phyloP scores from a whole-genome alignment of 2,329 filamentous ascomycete species.

The Leptographium procerum region DNA sequence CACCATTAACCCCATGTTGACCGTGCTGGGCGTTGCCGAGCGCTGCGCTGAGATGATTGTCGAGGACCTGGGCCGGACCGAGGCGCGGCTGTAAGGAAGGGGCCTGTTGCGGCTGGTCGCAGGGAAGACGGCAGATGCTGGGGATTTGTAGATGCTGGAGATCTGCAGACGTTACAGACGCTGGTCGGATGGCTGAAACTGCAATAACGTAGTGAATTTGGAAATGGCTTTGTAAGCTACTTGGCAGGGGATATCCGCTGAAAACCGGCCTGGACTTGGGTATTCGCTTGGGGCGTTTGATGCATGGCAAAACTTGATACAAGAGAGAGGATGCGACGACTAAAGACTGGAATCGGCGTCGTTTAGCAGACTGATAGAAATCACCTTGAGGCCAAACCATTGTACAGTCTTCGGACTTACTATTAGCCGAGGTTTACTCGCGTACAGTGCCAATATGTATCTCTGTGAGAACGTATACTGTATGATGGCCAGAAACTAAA shows the following conservation, averaged over 20 bases:
- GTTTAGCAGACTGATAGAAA: too few species aligned
- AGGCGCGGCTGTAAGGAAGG: conserved; percentile 4
- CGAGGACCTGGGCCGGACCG: conserved; percentile 39
- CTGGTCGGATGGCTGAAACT: not conserved
- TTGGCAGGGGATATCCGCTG: not conserved
- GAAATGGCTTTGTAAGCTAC: not conserved
- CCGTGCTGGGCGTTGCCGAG: conserved; percentile 74
- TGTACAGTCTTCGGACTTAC: too few species aligned
- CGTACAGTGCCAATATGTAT: too few species aligned
- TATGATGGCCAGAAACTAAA: too few species aligned
- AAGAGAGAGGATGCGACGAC: not conserved
- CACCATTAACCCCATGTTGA: conserved; percentile 46
- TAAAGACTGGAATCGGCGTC: not conserved
- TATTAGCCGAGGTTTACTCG: too few species aligned
- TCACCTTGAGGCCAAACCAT: too few species aligned
- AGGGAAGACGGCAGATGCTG: not conserved
- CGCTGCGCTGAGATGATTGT: conserved; percentile 74
- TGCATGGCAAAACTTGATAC: not conserved
- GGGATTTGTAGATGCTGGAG: too few species aligned
- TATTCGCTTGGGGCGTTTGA: not conserved
- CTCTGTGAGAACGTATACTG: too few species aligned
- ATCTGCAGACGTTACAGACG: too few species aligned
- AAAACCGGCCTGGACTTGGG: not conserved
- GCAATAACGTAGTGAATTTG: not conserved
- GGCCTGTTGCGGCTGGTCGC: not conserved